Percentiles rank a stretch among this genome's conserved stretches.
These are phyloP conservation scores for Phtheirospermum japonicum DNA, from an alignment of 257 asterid species.

Conservation along the genomic window DNA sequence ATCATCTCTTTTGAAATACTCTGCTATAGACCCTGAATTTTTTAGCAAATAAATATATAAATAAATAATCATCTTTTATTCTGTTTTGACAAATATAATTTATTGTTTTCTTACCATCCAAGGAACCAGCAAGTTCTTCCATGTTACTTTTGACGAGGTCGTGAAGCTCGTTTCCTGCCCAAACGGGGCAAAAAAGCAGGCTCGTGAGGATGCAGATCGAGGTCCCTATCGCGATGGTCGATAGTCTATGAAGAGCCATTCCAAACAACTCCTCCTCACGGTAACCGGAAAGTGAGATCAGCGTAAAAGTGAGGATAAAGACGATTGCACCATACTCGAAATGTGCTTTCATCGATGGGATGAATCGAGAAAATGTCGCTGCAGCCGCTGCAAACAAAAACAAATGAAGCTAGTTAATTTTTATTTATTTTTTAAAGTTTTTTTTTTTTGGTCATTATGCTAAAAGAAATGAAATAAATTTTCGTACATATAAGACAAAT, in stretches of 20 bases:
- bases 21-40: conserved; percentile 40
- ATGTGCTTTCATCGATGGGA: conserved; percentile 58
- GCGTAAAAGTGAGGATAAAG: conserved; percentile 68
- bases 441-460: too few relatives aligned
- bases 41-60: conserved; percentile 6
- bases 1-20: conserved; percentile 35
- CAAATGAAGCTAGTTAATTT: neutral
- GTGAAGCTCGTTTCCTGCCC: conserved; percentile 78
- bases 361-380: conserved; percentile 62
- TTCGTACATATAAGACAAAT: conserved; percentile 55
- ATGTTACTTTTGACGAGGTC: conserved; percentile 49
- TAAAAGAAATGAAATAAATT: too few relatives aligned
- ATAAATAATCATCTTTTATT: neutral
- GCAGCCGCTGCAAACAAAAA: conserved; percentile 52
- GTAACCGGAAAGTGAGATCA: conserved; percentile 66
- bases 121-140: conserved; percentile 65
- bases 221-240: conserved; percentile 63
- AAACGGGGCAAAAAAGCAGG: conserved; percentile 57
- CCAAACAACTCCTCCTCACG: conserved; percentile 58
- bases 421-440: neutral
- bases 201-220: conserved; percentile 53
- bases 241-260: conserved; percentile 54
- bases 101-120: conserved; percentile 48
- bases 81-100: neutral
- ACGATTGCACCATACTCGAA: conserved; percentile 70